These are phyloP conservation scores for Bryopsis sp. DNA, from an alignment of 139 green algal species.

Conservation along the genomic window DNA sequence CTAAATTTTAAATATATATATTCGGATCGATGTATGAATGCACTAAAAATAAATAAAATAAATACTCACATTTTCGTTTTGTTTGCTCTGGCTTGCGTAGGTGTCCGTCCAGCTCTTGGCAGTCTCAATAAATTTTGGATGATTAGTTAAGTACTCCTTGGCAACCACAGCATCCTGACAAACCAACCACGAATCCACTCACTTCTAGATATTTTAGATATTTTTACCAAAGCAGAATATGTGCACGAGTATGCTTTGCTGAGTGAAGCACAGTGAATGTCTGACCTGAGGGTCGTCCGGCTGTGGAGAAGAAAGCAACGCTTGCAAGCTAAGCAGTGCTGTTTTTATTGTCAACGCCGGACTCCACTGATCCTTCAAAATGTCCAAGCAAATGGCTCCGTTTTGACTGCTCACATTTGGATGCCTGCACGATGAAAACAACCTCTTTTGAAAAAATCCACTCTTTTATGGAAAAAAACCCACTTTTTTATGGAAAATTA, in stretches of 20 bases:
- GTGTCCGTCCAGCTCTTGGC: conserved; percentile 48
- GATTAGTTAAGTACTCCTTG: conserved; percentile 69
- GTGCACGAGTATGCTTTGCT: neutral
- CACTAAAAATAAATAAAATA: too few species aligned
- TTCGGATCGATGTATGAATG: too few species aligned
- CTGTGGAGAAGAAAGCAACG: conserved; percentile 82
- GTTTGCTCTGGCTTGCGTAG: neutral
- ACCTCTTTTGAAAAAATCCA: neutral
- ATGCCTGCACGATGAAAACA: conserved; percentile 50
- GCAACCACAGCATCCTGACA: conserved; percentile 88
- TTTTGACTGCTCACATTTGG: conserved; percentile 93
- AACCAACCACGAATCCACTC: neutral
- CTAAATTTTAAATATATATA: too few species aligned
- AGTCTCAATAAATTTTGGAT: conserved; percentile 47
- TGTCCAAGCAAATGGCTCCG: conserved; percentile 96
- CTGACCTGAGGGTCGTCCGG: conserved; percentile 83
- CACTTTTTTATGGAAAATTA: too few species aligned
- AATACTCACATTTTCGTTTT: conserved; percentile 3
- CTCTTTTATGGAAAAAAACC: neutral
- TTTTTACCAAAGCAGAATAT: neutral
- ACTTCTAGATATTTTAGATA: neutral
- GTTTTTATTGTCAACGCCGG: conserved; percentile 98
- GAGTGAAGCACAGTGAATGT: neutral
- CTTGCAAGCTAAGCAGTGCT: conserved; percentile 88
- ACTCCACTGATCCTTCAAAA: conserved; percentile 97